Conservation (phyloP, 2,329 filamentous ascomycete species). For the Mariannaea elegans region DNA sequence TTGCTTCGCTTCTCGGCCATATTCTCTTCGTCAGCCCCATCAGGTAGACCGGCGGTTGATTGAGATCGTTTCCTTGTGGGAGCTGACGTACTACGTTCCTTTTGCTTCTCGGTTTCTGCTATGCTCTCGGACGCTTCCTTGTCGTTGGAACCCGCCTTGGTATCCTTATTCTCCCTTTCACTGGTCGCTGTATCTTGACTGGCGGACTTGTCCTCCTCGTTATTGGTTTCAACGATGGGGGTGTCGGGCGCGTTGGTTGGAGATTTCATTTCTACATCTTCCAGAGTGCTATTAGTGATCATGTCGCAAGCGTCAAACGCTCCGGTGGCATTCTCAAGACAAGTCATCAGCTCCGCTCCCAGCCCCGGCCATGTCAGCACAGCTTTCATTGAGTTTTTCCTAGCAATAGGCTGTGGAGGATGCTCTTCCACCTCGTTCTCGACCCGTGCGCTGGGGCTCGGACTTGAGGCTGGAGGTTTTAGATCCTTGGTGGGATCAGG, state of each 20-base stretch:
- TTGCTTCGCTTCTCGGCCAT: constrained; percentile 71
- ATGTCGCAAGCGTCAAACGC: constrained; percentile 44
- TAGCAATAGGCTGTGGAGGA: constrained; percentile 22
- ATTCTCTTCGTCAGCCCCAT: constrained; percentile 65
- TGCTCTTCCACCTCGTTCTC: constrained; percentile 32
- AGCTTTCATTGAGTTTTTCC: constrained; percentile 23
- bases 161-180: constrained; percentile 8
- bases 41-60: constrained; percentile 66
- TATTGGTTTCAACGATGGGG: constrained; percentile 20
- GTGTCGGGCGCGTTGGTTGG: constrained; percentile 28
- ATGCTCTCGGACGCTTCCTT: constrained; percentile 33
- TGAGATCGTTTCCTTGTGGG: constrained; percentile 69
- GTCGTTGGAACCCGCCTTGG: constrained; percentile 28
- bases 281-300: constrained; percentile 37
- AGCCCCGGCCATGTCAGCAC: constrained; percentile 46
- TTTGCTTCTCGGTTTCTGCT: constrained; percentile 43
- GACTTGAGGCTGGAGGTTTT: constrained; percentile 41
- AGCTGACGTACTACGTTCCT: constrained; percentile 49
- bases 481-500: constrained; percentile 59
- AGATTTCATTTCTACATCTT: constrained; percentile 39
- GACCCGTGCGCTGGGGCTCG: constrained; percentile 17
- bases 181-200: constrained; percentile 6
- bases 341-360: constrained; percentile 45
- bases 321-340: constrained; percentile 40
- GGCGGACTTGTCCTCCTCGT: constrained; percentile 15